Evolutionary conservation across 805 yeast genomes (phyloP), one percentile per base, ranked within the genome.

Genomic region (Metschnikowia dekortorum): DNA sequence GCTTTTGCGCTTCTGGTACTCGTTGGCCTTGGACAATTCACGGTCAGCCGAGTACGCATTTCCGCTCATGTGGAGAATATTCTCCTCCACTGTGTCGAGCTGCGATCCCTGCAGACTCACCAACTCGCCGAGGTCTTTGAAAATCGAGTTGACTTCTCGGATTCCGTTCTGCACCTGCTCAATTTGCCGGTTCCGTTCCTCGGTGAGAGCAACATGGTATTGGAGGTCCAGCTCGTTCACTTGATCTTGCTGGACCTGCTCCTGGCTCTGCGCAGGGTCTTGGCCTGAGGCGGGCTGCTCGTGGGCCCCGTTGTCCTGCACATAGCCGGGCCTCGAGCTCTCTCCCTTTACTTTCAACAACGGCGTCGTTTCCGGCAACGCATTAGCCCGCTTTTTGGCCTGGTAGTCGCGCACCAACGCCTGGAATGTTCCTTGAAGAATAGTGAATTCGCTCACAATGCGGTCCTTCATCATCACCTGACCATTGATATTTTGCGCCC

Each of bases 81-180:
- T 89, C 53, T 85, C 89, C 62, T 89, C 97, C 14, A 91, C 82
- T 0, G 90, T 81, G 61, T 89, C 96, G 14, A 91, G 76, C 57
- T 87, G 90, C 31, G 80, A 83, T 6, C 96, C 96, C 64, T 91
- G 97, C 65, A 89, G 91, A 47, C 78, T 74, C 2, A 91, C 94
- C 59, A 91, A 70, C 36, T 81, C 78, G 13, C 90, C 89, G 50
- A 91, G 67, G 60, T 90, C 96, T 56, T 83, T 82, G 65, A 89
- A 90, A 4, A 91, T 90, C 8, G 89, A 77, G 65, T 91, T 90
- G 39, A 91, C 88, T 56, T 91, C 97, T 47, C 76, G 79, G 9
- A 90, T 89, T 0, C 96, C 96, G 39, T 81, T 81, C 39, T 85
- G 83, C 8, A 90, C 84, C 53, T 81, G 83, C 31, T 75, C 73